A percentile compares a stretch with the other conserved stretches of the same genome.
phyloP scores from a whole-genome alignment of 202 grass and related monocot genomes.

The Saccharum hybrid region DNA sequence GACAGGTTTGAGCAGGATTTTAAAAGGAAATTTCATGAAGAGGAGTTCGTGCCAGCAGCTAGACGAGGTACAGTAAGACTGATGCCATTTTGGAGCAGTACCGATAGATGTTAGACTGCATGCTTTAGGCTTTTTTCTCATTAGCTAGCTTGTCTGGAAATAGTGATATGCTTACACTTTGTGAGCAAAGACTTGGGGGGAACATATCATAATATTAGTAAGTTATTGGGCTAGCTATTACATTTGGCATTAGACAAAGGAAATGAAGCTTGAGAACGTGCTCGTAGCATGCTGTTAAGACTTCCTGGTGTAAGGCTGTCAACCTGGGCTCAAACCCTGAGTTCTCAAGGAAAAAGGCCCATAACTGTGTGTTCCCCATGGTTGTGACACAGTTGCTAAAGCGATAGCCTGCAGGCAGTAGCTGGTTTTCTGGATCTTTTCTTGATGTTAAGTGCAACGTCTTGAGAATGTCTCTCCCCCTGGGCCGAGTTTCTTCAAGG shows the following conservation, averaged over 20 bases:
- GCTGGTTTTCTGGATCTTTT: not conserved
- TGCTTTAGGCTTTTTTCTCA: not conserved
- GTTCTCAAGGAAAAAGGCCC: not conserved
- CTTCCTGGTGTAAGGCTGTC: not conserved
- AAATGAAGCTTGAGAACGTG: conserved; percentile 1
- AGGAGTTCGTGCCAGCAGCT: conserved; percentile 64
- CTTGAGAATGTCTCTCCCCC: not conserved
- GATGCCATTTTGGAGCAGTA: conserved; percentile 1
- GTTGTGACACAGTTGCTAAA: not conserved
- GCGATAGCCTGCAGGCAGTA: not conserved
- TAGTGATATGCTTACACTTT: not conserved
- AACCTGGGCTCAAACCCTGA: not conserved
- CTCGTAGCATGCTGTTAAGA: not conserved
- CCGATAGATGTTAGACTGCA: conserved; percentile 22
- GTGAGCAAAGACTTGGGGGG: not conserved
- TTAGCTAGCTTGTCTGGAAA: not conserved
- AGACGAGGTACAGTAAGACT: conserved; percentile 59
- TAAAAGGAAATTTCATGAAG: conserved; percentile 82
- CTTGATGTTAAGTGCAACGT: not conserved
- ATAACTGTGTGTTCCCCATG: not conserved
- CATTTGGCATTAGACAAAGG: not conserved
- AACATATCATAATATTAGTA: not conserved
- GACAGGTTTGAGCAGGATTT: conserved; percentile 94
- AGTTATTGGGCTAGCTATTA: not conserved
- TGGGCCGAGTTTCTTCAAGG: not conserved